Base-by-base conservation (phyloP, 768 basidiomycete species). In the Leccinum boreale region DNA sequence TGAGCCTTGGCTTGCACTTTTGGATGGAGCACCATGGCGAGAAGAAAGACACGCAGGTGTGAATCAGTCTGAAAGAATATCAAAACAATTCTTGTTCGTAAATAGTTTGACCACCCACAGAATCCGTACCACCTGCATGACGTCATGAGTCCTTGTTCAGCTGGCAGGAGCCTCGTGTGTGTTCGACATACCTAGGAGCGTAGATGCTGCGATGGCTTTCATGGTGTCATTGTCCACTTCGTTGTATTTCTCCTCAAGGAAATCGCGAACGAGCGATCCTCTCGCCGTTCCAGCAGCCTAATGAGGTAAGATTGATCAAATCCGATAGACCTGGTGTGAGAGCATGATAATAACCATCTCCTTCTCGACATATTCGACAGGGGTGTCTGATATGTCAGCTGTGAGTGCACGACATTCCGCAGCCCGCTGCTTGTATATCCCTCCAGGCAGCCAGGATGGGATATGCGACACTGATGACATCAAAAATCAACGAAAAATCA, bases 361-460 rank as follows among this genome's bases (percentile, higher is more conserved):
- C 5, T 60, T 44, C 29, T 50, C 50, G 29, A 73, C 70, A 21
- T 58, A 73, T n/a, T 62, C 29, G 5, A 68, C 48, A 2, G 70
- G 67, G 3, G n/a, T 53, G 7, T 59, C 56, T 11, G 65, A 50
- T 11, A 71, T 50, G 3, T 73, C 68, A n/a, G 45, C 11, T n/a
- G 66, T 67, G 45, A 69, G 58, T 6, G n/a, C 35, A 45, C 64
- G 64, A 26, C 65, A 65, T 26, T 62, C 59, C 1, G 29, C 44
- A 42, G 64, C 67, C 4, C 12, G 33, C 26, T 50, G 47, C 35
- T 70, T 68, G 59, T 58, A 73, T 23, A 21, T 23, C 21, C 71
- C 66, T 23, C 75, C 74, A 0, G 71, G 75, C 31, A 74, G 55
- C 74, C 74, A 75, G 3, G 64, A 62, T 0, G 75, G 75, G 24